Percentiles rank a stretch among this genome's conserved stretches.
Evolutionary conservation across 352 stramenopile genomes (phyloP).

Genomic region (Pythium volutum): DNA sequence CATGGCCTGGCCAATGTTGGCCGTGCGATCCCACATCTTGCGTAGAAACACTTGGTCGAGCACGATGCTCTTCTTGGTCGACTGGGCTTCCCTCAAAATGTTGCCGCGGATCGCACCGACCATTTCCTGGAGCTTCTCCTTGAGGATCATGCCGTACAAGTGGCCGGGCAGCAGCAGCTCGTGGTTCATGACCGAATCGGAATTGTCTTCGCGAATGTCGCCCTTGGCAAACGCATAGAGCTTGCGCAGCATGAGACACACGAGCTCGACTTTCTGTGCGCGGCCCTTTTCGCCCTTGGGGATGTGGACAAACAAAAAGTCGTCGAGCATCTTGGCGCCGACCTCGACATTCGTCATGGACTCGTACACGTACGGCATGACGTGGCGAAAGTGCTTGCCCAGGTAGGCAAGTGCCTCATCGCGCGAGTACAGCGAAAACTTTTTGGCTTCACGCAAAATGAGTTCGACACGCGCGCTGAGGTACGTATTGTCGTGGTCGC

Average conservation of each 20-base stretch:
- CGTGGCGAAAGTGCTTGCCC: conserved; percentile 94
- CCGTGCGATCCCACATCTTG: conserved; percentile 91
- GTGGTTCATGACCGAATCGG: conserved; percentile 99
- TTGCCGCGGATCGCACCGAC: conserved; percentile 69
- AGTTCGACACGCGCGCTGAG: conserved; percentile 95
- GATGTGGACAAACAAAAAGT: conserved; percentile 98
- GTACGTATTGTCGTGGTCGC: conserved; percentile 97
- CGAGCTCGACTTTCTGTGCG: conserved; percentile 91
- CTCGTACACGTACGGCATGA: conserved; percentile 84
- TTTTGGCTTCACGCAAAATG: conserved; percentile 95
- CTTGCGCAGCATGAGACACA: conserved; percentile 97
- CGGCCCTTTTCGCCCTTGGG: conserved; percentile 83
- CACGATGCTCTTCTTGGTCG: conserved; percentile 54
- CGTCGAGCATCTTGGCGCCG: conserved; percentile 87
- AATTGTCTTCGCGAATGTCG: conserved; percentile 95
- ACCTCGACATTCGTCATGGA: conserved; percentile 89
- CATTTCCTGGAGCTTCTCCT: conserved; percentile 98
- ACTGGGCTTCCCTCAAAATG: conserved; percentile 74
- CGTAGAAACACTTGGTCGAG: conserved; percentile 90
- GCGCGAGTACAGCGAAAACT: conserved; percentile 88
- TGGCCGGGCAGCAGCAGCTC: conserved; percentile 95
- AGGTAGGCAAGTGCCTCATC: conserved; percentile 93
- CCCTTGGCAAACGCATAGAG: conserved; percentile 97
- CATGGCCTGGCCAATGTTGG: conserved; percentile 93
- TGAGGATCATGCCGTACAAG: conserved; percentile 95